Evolutionary conservation across 1,284 basidiomycete genomes (phyloP), one percentile per base, ranked within the genome.

Genomic region (Tremellales sp.): DNA sequence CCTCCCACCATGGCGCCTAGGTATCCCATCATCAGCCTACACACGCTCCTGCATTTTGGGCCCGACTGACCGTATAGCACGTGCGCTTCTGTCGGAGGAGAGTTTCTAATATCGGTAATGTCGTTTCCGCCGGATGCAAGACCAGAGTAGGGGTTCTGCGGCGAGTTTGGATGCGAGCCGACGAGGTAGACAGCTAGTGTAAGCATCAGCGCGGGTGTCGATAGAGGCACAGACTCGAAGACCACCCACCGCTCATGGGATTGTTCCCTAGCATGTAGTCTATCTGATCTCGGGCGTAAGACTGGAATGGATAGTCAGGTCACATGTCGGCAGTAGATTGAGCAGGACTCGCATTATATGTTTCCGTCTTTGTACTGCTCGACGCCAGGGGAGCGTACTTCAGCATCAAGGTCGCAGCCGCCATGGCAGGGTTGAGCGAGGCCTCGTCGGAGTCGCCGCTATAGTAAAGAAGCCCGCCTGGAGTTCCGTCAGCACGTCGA

Each of bases 1-100:
- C 92, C 92, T 37, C 91, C 92, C 10, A 93, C 79, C 31, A 93
- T 79, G 16, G 83, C 90, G 28, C 92, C 92, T n/a, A n/a, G n/a
- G n/a, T n/a, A n/a, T n/a, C n/a, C n/a, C n/a, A n/a, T n/a, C n/a
- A n/a, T n/a, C n/a, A n/a, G n/a, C n/a, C n/a, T n/a, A n/a, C n/a
- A n/a, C n/a, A n/a, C n/a, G n/a, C n/a, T n/a, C n/a, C n/a, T n/a
- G n/a, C n/a, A n/a, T n/a, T n/a, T n/a, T n/a, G n/a, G n/a, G n/a
- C n/a, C n/a, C n/a, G n/a, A n/a, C n/a, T n/a, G n/a, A n/a, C n/a
- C n/a, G 61, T 91, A 93, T 3, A 95, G 72, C 3, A 87, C 78
- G 61, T 90, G 81, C 0, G 81, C 79, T 67, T 87, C 84, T 47
- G 80, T 70, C 7, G 74, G 73, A 0, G 91, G 91, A 33, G 77